Base-by-base conservation (phyloP, 176 grass and related monocot genomes). In the Eragrostis nindensis region DNA sequence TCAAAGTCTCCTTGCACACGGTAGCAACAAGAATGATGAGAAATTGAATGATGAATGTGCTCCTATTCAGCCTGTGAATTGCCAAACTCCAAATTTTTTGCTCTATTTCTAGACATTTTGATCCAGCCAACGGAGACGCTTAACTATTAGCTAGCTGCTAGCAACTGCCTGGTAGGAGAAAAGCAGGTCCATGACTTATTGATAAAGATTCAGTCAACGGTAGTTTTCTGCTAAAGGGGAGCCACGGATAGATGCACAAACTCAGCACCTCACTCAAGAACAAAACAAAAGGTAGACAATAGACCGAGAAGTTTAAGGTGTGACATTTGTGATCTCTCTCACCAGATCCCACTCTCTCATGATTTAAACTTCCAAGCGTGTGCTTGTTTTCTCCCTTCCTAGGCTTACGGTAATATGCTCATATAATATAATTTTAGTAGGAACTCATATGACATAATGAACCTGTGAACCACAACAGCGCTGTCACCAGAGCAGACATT, bases 301-400 rank as follows among this genome's bases (percentile, higher is more conserved):
- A 36, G 32, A 4, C 4, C 2, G 32, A 36, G 32, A 36, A 36
- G 4, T 36, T 36, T 36, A 36, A 2, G 4, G 32, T 36, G 32
- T 36, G 32, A 36, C 4, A 36, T 36, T 36, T 36, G 32, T 36
- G 32, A 2, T n/a, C n/a, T 36, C 32, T 36, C 32, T 36, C 32
- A 1, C 32, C 32, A 1, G 2, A 36, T 36, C 32, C 32, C 32
- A 36, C 32, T 36, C 32, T 36, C 32, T 36, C 32, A 36, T 32
- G 38, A 44, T 60, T 75, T n/a, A 75, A 36, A 36, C 18, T 59
- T 75, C 53, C 52, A 75, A 60, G 53, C 38, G 6, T 21, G 48
- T 17, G 10, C 43, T 76, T 75, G 46, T 66, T 83, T 83, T 83
- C 49, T 18, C 62, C 12, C 65, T 66, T 47, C 24, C 18, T 60